These are phyloP conservation scores for Neolentinus lepideus DNA, from an alignment of 1,284 basidiomycete species.

Conservation along the genomic window DNA sequence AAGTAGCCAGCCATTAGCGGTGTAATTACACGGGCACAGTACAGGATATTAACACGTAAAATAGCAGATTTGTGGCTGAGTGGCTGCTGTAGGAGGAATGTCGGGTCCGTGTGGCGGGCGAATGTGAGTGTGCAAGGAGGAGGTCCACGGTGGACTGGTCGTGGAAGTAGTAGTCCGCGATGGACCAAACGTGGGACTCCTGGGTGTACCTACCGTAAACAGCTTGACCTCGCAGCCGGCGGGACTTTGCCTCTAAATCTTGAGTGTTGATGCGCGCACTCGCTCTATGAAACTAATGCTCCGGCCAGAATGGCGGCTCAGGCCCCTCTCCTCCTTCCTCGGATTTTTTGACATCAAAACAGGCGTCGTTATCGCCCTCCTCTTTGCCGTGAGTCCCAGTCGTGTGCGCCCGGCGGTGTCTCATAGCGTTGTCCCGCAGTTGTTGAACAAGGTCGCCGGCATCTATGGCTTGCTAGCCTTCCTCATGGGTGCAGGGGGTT, in stretches of 20 bases:
- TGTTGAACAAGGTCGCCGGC: constrained; percentile 97
- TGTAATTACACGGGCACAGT: too few species aligned
- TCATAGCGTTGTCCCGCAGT: constrained; percentile 32
- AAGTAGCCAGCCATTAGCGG: constrained; percentile 49
- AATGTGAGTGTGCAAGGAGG: too few species aligned
- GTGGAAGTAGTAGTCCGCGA: too few species aligned
- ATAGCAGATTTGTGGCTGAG: too few species aligned
- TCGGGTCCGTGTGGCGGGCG: too few species aligned
- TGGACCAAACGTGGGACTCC: too few species aligned
- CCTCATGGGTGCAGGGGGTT: constrained; percentile 79
- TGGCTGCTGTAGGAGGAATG: too few species aligned
- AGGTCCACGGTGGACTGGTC: too few species aligned
- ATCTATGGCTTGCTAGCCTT: constrained; percentile 94
- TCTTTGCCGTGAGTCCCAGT: constrained; percentile 78
- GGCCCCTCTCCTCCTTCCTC: constrained; percentile 77
- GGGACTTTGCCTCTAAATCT: too few species aligned
- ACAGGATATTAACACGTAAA: neutral
- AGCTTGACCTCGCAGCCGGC: too few species aligned
- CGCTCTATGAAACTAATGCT: constrained; percentile 66
- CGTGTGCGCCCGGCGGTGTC: constrained; percentile 3
- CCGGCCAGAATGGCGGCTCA: constrained; percentile 71
- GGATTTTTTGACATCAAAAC: constrained; percentile 86
- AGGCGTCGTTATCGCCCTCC: constrained; percentile 76
- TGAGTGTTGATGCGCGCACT: too few species aligned
- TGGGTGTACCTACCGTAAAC: too few species aligned